A percentile compares a stretch with the other conserved stretches of the same genome.
phyloP scores from a whole-genome alignment of 139 green algal genomes.

The Chlamydomonas sp. region DNA sequence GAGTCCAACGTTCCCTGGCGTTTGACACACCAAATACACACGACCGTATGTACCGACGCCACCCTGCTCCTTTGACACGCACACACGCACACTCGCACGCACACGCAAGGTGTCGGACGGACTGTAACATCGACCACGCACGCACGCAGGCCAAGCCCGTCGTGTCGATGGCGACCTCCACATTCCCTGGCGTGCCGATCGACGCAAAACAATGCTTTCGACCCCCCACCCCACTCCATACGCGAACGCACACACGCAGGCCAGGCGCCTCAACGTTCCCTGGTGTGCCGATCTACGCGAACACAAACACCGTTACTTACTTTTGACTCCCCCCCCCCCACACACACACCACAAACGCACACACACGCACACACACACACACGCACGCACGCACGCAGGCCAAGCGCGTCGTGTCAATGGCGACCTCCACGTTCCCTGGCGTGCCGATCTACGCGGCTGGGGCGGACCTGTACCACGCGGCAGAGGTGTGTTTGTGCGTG shows the following conservation, averaged over 20 bases:
- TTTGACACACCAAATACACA: too few relatives aligned
- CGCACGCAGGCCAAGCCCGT: slow-evolving; percentile 37
- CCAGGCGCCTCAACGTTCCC: slow-evolving; percentile 1
- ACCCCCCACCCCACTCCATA: background rate
- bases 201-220: slow-evolving; percentile 48
- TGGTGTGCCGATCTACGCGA: background rate
- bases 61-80: too few relatives aligned
- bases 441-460: slow-evolving; percentile 77
- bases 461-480: slow-evolving; percentile 47
- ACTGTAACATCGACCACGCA: background rate
- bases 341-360: background rate
- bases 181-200: slow-evolving; percentile 68
- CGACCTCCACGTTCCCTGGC: slow-evolving; percentile 48
- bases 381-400: slow-evolving; percentile 10
- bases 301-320: background rate
- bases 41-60: too few relatives aligned
- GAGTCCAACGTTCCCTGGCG: too few relatives aligned
- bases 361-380: slow-evolving; percentile 4
- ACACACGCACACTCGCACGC: background rate
- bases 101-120: too few relatives aligned
- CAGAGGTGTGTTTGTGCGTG: too few relatives aligned
- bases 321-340: background rate
- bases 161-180: slow-evolving; percentile 47
- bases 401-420: slow-evolving; percentile 52
- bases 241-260: slow-evolving; percentile 14